Evolutionary conservation across 2,329 filamentous ascomycete species (phyloP), one percentile per base, ranked within the genome.

Genomic region (Aureobasidium sp.): DNA sequence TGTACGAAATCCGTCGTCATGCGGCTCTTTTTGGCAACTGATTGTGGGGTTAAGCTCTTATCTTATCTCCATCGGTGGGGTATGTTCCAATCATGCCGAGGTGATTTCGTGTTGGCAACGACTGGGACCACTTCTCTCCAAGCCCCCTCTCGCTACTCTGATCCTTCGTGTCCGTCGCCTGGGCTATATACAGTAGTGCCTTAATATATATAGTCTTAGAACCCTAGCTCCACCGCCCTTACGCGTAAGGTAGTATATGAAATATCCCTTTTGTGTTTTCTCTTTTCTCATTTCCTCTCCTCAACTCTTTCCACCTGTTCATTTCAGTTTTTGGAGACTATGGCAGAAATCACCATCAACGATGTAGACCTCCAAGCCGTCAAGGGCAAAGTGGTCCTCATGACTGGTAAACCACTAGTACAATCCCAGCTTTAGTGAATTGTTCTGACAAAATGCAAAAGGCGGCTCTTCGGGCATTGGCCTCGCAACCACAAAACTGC

Each of bases 391-490:
- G 36, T 57, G 5, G 50, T 62, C 10, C 29, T 62, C 26, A 57
- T 62, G 20, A 62, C 60, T 15, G 60, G 52, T 56, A 56, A 26
- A 27, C 39, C 2, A 34, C 8, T 3, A 8, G 23, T 26, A 7
- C 2, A 4, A 51, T 65, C 12, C 64, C 61, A 34, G 9, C 32
- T 1, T 64, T 66, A 26, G 63, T 63, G 9, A 12, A 50, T 9
- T 7, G 7, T 10, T 23, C 52, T 56, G 29, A 60, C 57, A 51
- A 15, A 0, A 41, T 79, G 83, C 26, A 56, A 41, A 32, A 56
- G 52, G 84, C 53, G 81, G 81, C 62, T 82, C 81, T 0, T 84
- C 82, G 2, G 84, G 84, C 17, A 87, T 87, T 59, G 84, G 84
- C 36, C 77, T 84, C 15, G 81, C 81, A 60, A 84, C 84, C 0